A percentile compares a stretch with the other conserved stretches of the same genome.
These are phyloP conservation scores for Cytospora mali DNA, from an alignment of 2,329 filamentous ascomycete genomes.

Conservation along the genomic window DNA sequence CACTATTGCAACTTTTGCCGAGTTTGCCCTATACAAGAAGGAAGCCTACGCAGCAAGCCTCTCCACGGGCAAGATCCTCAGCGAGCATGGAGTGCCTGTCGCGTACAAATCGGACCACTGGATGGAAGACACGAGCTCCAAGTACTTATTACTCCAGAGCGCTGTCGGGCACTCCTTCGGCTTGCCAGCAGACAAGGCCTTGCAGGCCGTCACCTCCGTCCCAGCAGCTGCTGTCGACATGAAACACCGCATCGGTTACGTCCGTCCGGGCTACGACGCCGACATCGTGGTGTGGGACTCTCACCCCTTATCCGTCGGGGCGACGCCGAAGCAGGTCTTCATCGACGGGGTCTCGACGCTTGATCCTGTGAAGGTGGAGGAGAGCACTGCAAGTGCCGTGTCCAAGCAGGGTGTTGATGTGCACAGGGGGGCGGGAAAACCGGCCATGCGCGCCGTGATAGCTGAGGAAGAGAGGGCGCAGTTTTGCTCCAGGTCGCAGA, in stretches of 20 bases:
- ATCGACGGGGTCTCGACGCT: slow-evolving; percentile 47
- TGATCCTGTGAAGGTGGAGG: slow-evolving; percentile 37
- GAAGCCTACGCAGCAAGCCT: slow-evolving; percentile 46
- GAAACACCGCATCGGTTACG: slow-evolving; percentile 48
- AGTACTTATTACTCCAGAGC: slow-evolving; percentile 46
- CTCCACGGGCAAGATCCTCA: slow-evolving; percentile 43
- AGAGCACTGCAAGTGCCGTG: slow-evolving; percentile 31
- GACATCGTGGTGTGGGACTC: slow-evolving; percentile 54
- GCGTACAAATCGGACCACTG: slow-evolving; percentile 48
- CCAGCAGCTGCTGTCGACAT: slow-evolving; percentile 48
- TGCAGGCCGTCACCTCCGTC: slow-evolving; percentile 49
- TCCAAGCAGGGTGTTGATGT: slow-evolving; percentile 11
- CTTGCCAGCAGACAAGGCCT: slow-evolving; percentile 43
- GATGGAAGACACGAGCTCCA: slow-evolving; percentile 40
- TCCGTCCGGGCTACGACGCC: slow-evolving; percentile 49
- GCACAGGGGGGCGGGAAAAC: slow-evolving; percentile 21
- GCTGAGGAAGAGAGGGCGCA: slow-evolving; percentile 31
- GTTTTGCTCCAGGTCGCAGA: slow-evolving; percentile 33
- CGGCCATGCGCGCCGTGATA: slow-evolving; percentile 34
- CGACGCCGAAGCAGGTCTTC: slow-evolving; percentile 50
- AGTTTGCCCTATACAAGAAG: slow-evolving; percentile 45
- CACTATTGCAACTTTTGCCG: slow-evolving; percentile 47
- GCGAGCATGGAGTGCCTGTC: slow-evolving; percentile 43
- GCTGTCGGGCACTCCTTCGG: slow-evolving; percentile 46
- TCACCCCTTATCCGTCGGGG: slow-evolving; percentile 49